phyloP scores from a whole-genome alignment of 2,329 filamentous ascomycete genomes.

The Beauveria varroae region DNA sequence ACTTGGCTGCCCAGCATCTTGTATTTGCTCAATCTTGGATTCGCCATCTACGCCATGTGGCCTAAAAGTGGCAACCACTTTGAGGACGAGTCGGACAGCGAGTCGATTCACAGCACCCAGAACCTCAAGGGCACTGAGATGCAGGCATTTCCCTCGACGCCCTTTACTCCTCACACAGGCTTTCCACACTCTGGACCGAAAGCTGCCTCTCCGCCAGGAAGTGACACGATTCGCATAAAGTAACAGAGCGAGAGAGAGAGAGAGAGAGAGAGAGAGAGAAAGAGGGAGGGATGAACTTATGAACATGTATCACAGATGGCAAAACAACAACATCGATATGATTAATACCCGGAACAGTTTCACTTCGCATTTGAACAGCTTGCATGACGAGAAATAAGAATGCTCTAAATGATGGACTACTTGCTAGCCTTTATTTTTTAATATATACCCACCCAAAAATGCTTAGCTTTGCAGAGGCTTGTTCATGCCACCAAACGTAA shows the following conservation, averaged over 20 bases:
- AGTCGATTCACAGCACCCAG: conserved; percentile 20
- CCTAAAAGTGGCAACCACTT: conserved; percentile 48
- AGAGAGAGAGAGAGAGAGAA: too few relatives aligned
- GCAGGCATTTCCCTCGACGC: conserved; percentile 39
- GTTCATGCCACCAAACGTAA: conserved; percentile 46
- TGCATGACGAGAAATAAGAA: neutral
- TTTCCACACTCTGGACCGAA: conserved; percentile 55
- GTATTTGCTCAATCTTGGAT: conserved; percentile 50
- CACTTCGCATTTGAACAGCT: neutral
- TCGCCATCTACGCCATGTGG: conserved; percentile 51
- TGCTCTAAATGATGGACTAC: neutral
- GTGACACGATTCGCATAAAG: neutral
- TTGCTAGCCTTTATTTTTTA: neutral
- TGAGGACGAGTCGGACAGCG: conserved; percentile 32
- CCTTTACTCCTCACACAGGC: conserved; percentile 61
- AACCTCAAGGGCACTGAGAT: conserved; percentile 48
- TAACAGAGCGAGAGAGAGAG: neutral
- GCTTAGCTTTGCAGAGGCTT: conserved; percentile 43
- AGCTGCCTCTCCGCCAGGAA: conserved; percentile 38
- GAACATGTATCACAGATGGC: neutral
- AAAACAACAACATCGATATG: neutral
- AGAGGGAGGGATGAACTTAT: too few relatives aligned
- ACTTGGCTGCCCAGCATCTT: conserved; percentile 38
- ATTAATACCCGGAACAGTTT: neutral
- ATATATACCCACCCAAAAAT: neutral